A percentile compares a stretch with the other conserved stretches of the same genome.
Evolutionary conservation across 176 grass and related monocot genomes (phyloP).

Genomic region (Puya raimondii): DNA sequence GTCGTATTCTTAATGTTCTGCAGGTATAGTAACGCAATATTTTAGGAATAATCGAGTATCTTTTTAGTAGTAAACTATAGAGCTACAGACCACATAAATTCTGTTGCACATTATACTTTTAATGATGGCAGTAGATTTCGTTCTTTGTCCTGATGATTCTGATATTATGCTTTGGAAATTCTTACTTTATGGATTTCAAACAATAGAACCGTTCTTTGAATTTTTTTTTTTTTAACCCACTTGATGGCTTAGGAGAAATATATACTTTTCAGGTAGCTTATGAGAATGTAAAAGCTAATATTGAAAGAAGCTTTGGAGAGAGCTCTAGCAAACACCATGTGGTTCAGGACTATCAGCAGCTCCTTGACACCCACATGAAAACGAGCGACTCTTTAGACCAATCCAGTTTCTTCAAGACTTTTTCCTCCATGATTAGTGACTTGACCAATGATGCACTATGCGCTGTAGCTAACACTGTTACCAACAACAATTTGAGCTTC

Average conservation of each 20-base stretch:
- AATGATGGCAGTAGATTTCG: background rate
- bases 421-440: slow-evolving; percentile 10
- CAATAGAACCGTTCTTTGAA: background rate
- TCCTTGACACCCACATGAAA: slow-evolving; percentile 9
- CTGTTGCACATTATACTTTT: no score
- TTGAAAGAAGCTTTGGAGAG: slow-evolving; percentile 25
- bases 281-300: slow-evolving; percentile 22
- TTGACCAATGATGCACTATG: slow-evolving; percentile 23
- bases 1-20: no score
- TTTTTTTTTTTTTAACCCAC: background rate
- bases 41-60: no score
- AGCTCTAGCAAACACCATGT: slow-evolving; percentile 11
- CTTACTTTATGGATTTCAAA: background rate
- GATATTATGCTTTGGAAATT: background rate
- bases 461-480: slow-evolving; percentile 22
- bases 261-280: slow-evolving; percentile 19
- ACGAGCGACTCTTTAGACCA: slow-evolving; percentile 4
- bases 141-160: background rate
- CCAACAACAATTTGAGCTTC: slow-evolving; percentile 25
- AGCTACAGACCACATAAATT: no score
- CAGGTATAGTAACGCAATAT: no score
- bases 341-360: slow-evolving; percentile 22
- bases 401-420: slow-evolving; percentile 8
- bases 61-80: no score
- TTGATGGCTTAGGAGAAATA: background rate